Percentiles rank a stretch among this genome's conserved stretches.
Conservation (phyloP, 2,329 filamentous ascomycete genomes). For the Fusarium sp. region DNA sequence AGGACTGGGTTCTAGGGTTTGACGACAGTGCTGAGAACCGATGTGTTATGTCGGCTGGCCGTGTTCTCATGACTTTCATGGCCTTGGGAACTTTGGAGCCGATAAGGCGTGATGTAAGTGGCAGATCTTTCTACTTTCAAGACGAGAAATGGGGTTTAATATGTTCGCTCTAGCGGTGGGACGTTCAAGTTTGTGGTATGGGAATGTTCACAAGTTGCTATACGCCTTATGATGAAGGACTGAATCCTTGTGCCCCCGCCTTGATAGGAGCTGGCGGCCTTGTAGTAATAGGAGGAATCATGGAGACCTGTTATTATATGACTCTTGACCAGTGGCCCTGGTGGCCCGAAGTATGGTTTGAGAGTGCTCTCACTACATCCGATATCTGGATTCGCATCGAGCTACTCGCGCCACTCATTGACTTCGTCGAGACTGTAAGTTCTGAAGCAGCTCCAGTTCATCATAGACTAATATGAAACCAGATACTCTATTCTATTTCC, state of each 20-base stretch:
- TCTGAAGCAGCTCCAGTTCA: background rate
- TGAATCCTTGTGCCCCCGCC: slow-evolving; percentile 5
- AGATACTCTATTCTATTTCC: slow-evolving; percentile 14
- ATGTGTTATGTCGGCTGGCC: slow-evolving; percentile 12
- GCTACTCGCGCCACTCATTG: slow-evolving; percentile 44
- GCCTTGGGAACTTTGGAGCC: slow-evolving; percentile 45
- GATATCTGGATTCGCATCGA: slow-evolving; percentile 33
- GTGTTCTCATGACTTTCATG: slow-evolving; percentile 37
- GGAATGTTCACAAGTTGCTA: slow-evolving; percentile 30
- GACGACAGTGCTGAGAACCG: background rate
- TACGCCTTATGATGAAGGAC: slow-evolving; percentile 19
- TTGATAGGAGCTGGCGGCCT: slow-evolving; percentile 27
- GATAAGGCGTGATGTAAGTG: slow-evolving; percentile 39
- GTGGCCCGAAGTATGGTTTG: slow-evolving; percentile 39
- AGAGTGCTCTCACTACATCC: slow-evolving; percentile 12
- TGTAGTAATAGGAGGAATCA: background rate
- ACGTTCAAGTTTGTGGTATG: slow-evolving; percentile 35
- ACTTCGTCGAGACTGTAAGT: slow-evolving; percentile 45
- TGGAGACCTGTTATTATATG: slow-evolving; percentile 15
- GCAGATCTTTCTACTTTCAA: background rate
- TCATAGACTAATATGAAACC: background rate
- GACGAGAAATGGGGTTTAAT: background rate
- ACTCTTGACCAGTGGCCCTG: slow-evolving; percentile 21
- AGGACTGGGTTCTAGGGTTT: slow-evolving; percentile 7
- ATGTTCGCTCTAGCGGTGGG: slow-evolving; percentile 29